Conservation (phyloP, 2,329 filamentous ascomycete species). For the Coniochaeta prunicola region DNA sequence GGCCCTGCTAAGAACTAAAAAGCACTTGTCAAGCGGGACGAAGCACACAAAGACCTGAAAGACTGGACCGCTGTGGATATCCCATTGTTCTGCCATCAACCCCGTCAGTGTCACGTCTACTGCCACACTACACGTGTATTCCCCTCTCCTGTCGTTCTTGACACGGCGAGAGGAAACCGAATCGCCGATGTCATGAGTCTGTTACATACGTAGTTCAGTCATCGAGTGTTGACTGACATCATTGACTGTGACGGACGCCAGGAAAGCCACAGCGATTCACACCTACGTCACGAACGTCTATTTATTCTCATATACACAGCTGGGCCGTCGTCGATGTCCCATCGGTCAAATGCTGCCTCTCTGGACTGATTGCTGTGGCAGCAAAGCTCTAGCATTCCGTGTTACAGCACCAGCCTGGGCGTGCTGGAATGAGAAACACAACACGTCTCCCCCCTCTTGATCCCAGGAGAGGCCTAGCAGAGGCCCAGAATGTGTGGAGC, state of each 20-base stretch:
- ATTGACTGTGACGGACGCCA: not conserved
- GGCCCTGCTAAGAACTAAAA: not conserved
- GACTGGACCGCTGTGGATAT: not conserved
- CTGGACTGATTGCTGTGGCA: not conserved
- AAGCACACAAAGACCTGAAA: too few relatives aligned
- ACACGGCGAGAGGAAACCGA: not conserved
- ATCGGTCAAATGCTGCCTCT: not conserved
- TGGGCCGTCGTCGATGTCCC: not conserved
- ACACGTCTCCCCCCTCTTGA: not conserved
- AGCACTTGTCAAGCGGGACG: not conserved
- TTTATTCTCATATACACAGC: not conserved
- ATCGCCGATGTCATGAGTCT: not conserved
- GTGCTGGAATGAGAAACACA: not conserved
- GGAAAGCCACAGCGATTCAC: not conserved
- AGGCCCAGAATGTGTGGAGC: not conserved
- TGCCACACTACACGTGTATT: too few relatives aligned
- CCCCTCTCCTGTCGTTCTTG: not conserved
- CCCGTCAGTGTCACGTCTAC: too few relatives aligned
- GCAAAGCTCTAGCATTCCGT: not conserved
- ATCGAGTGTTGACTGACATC: not conserved
- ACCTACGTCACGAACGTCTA: not conserved
- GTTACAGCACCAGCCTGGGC: not conserved
- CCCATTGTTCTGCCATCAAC: not conserved
- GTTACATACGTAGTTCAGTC: too few relatives aligned
- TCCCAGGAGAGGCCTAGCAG: too few relatives aligned